Evolutionary conservation across 441 rosid genomes (phyloP), one percentile per base, ranked within the genome.

Genomic region (Adansonia rubrostipa): DNA sequence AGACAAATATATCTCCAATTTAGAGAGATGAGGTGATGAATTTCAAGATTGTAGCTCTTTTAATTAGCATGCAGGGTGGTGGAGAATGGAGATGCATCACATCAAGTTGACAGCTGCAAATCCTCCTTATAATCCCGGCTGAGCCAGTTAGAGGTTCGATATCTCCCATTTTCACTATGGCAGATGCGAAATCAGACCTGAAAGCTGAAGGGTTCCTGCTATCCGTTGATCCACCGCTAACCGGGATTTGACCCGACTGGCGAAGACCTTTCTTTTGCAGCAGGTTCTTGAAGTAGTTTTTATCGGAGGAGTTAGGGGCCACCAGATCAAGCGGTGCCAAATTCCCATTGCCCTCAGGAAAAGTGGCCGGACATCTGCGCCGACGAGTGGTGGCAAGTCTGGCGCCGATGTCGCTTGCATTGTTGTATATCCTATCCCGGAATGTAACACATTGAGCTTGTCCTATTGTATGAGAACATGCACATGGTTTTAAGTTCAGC

Each of bases 111-210:
- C 82, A 20, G 67, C 84, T 80, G 82, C 91, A 89, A 3, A 83
- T 77, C 72, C 63, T 87, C 33, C 90, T 74, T 2, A 89, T 84
- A 61, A 84, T 71, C 0, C 95, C 89, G n/a, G 79, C 76, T 33
- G 87, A 67, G 17, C 85, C 84, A 0, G 85, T 81, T n/a, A 85
- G 84, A 19, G 87, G 84, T 9, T 82, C 78, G 22, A 90, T 82
- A 69, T 90, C 82, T 56, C 92, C 94, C 94, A 92, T 92, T 68
- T 82, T 88, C 19, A 92, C 51, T 92, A 89, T 92, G 9, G 93
- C 89, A 9, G 85, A 82, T 15, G 70, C 87, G 0, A 78, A 92
- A 87, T 90, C 94, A 7, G 86, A 83, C 14, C 64, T 73, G 75
- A 92, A 92, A n/a, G 65, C 74, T 0, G 80, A 71, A 0, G 80